These are phyloP conservation scores for Limnanthes douglasii DNA, from an alignment of 345 rosid species.

Conservation along the genomic window DNA sequence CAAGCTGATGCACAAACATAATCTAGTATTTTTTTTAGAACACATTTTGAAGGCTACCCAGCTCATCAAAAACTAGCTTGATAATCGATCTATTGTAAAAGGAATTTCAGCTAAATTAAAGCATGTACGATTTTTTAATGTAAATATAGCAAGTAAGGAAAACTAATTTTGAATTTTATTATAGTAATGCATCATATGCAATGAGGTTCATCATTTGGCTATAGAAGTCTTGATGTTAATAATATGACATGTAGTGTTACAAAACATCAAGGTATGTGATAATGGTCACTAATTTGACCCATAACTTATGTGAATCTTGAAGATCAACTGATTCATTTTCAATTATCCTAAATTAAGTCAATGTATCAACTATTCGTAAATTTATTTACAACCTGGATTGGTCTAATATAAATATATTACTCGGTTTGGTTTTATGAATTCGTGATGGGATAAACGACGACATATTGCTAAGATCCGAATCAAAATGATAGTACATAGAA, in stretches of 20 bases:
- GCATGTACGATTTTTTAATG: background rate
- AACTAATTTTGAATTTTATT: constrained; percentile 79
- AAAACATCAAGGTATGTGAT: background rate
- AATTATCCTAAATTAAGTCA: background rate
- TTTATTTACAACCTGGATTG: too few relatives aligned
- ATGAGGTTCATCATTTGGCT: constrained; percentile 28
- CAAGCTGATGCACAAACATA: constrained; percentile 87
- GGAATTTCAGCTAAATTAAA: constrained; percentile 3
- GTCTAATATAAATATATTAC: too few relatives aligned
- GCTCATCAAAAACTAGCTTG: constrained; percentile 14
- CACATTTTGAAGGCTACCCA: constrained; percentile 84
- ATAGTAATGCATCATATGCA: constrained; percentile 24
- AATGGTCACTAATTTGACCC: too few relatives aligned
- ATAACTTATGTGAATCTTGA: constrained; percentile 35
- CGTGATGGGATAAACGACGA: too few relatives aligned
- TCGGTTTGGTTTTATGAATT: too few relatives aligned
- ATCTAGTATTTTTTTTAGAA: constrained; percentile 88
- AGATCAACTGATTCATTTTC: constrained; percentile 25
- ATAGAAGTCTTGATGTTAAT: constrained; percentile 10
- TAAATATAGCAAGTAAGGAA: background rate
- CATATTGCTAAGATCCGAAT: too few relatives aligned
- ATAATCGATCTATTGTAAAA: constrained; percentile 7
- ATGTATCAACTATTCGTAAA: too few relatives aligned
- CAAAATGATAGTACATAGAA: too few relatives aligned
- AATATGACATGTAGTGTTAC: constrained; percentile 4